Evolutionary conservation across 164 flowering plant genomes (phyloP), one percentile per base, ranked within the genome.

Genomic region (Echeveria elegans): DNA sequence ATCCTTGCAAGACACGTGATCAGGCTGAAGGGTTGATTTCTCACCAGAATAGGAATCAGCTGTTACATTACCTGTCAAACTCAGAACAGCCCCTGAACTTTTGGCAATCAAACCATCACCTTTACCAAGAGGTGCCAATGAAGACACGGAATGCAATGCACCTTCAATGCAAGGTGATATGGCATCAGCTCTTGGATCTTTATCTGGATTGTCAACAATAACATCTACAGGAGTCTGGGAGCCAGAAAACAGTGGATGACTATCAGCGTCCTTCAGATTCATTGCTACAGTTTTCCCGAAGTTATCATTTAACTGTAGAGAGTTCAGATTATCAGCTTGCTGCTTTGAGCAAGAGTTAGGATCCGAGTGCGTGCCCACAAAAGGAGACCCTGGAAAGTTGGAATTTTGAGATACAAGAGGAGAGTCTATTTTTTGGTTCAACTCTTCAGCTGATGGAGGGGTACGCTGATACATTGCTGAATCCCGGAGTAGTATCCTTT

Each of bases 101-200:
- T 7, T 47, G 2, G 45, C 70, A 69, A 63, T 75, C 45, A 79
- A 64, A 69, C 72, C 72, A 63, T 74, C 70, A 75, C 41, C 75
- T 75, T 90, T 85, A 65, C 92, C 96, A 69, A 77, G 88, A 63
- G 82, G 81, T 12, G 90, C 96, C 67, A 89, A 80, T 47, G 86
- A 84, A 50, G 61, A 28, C 8, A 28, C 18, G 4, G 19, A 12
- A 1, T 18, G 6, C 19, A 28, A 56, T 28, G 11, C 30, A 11
- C 61, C 28, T 28, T 3, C 19, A 19, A 6, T 28, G 18, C 5
- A 8, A 26, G 61, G 6, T 16, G 61, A 56, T 28, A 56, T 26
- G 32, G 31, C 31, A 11, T 28, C 34, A 28, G 8, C 14, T 26
- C 16, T 29, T 28, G 61, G 32, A 56, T 26, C 32, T 28, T 26